phyloP scores from a whole-genome alignment of 73 alveolate species.

The Paramecium tetraurelia region DNA sequence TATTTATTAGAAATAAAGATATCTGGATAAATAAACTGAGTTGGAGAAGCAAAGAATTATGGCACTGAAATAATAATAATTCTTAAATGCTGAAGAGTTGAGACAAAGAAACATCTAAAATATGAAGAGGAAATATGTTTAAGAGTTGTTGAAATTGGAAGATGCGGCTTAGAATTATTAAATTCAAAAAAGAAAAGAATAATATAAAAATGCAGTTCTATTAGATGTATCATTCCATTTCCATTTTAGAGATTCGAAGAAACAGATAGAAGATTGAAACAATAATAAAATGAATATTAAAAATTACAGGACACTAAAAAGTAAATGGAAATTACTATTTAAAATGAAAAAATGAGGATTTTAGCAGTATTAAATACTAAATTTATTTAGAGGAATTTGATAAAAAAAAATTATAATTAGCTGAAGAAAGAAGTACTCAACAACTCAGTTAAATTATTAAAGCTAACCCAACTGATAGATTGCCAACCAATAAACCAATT shows the following conservation, averaged over 20 bases:
- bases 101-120: neutral
- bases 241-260: neutral
- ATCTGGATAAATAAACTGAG: neutral
- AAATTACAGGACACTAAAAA: neutral
- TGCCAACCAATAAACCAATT: neutral
- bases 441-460: neutral
- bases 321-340: neutral
- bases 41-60: neutral
- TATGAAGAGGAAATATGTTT: constrained; percentile 28
- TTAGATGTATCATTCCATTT: neutral
- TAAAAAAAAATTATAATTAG: neutral
- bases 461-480: neutral
- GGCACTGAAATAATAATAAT: neutral
- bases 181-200: constrained; percentile 25
- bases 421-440: neutral
- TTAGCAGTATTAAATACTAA: neutral
- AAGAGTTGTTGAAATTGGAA: constrained; percentile 1
- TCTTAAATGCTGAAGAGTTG: constrained; percentile 3
- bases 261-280: constrained; percentile 3
- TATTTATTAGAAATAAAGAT: neutral
- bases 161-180: constrained; percentile 31
- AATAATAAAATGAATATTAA: neutral
- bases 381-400: constrained; percentile 18
- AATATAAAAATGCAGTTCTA: neutral
- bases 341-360: neutral